Base-by-base conservation (phyloP, 768 basidiomycete species). In the Rhizopogon roseolus region DNA sequence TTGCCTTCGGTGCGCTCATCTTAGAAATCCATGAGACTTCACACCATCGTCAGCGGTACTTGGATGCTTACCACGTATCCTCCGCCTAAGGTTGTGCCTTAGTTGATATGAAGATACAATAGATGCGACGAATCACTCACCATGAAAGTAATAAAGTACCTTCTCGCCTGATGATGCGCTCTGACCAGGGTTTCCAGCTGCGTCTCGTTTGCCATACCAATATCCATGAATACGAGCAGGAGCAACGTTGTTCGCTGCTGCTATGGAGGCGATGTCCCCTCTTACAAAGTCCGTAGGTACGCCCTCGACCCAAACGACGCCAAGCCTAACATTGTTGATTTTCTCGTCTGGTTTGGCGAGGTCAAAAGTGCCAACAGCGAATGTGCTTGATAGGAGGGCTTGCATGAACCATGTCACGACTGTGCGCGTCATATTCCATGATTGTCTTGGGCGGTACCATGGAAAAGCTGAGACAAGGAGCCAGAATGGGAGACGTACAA, bases 371-470 rank as follows among this genome's bases (percentile, higher is more conserved):
- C 52, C 43, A 14, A 39, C 28, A 6, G 44, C 50, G 9, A 39
- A 51, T 16, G 41, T 11, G 8, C 37, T 22, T 19, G 25, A 39
- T 5, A 37, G 25, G 14, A 29, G 4, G 25, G 37, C 49, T 19
- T 50, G 36, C 17, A 25, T 7, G 40, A 38, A 38, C 27, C 40
- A 41, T 29, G 77, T 60, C 46, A 66, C 52, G 8, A 81, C 29
- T 4, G 68, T 62, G 16, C 76, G 72, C 32, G 60, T 66, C 25
- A 79, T 53, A 40, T 64, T 62, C 80, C 80, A 81, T 19, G 76
- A 71, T 22, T 8, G n/a, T 19, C 49, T 34, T 29, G 62, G 57
- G 8, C 62, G 54, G 52, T 58, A 57, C n/a, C 56, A 32, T 2
- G 64, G 64, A 4, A 58, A 17, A 2, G 55, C 9, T 41, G 59